Conservation (phyloP, 1,284 basidiomycete genomes). For the Termitomyces sp. region DNA sequence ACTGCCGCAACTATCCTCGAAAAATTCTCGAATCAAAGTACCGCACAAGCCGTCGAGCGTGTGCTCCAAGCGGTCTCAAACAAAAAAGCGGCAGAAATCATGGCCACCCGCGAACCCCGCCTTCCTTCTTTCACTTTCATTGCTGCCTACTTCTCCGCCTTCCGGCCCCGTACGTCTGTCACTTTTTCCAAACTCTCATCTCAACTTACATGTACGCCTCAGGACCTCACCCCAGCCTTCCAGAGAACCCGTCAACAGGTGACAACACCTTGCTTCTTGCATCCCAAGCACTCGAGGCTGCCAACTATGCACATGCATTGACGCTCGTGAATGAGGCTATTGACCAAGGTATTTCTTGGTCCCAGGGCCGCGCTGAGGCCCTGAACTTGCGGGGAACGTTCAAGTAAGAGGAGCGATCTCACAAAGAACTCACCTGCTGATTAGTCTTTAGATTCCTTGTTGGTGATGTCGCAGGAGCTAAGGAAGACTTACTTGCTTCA, state of each 20-base stretch:
- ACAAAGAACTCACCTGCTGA: neutral
- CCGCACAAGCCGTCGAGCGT: conserved; percentile 84
- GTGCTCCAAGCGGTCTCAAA: conserved; percentile 84
- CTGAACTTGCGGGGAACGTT: conserved; percentile 94
- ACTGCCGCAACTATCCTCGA: conserved; percentile 95
- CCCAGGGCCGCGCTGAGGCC: conserved; percentile 79
- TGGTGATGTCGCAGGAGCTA: conserved; percentile 81
- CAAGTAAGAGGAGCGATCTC: conserved; percentile 46
- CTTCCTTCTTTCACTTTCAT: conserved; percentile 93
- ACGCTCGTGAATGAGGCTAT: conserved; percentile 83
- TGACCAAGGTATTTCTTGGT: conserved; percentile 82
- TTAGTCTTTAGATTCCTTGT: conserved; percentile 69
- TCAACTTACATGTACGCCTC: conserved; percentile 3
- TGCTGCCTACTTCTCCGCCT: conserved; percentile 94
- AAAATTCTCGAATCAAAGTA: conserved; percentile 82
- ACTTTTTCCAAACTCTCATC: neutral
- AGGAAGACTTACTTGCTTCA: conserved; percentile 79
- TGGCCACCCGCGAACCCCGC: conserved; percentile 72
- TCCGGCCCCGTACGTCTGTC: conserved; percentile 70
- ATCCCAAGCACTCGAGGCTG: conserved; percentile 79
- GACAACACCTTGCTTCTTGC: conserved; percentile 83
- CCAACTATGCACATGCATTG: conserved; percentile 85
- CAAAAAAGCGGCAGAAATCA: conserved; percentile 68
- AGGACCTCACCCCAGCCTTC: conserved; percentile 71
- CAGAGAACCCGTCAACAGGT: conserved; percentile 73